Percentiles rank a stretch among this genome's conserved stretches.
phyloP scores from a whole-genome alignment of 176 grass and related monocot genomes.

The Ananas comosus region DNA sequence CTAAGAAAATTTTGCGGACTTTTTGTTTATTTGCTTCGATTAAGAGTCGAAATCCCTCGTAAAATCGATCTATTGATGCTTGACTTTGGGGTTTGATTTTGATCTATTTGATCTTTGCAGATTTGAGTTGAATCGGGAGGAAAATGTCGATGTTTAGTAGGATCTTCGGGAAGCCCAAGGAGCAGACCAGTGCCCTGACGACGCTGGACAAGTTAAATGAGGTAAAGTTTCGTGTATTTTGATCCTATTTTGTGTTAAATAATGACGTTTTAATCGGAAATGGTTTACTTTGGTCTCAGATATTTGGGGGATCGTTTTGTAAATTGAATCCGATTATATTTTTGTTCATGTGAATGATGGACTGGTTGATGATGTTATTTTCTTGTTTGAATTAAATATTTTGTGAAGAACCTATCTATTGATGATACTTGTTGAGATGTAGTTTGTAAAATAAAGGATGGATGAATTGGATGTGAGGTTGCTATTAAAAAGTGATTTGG shows the following conservation, averaged over 20 bases:
- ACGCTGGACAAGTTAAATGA: constrained; percentile 96
- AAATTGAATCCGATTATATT: neutral
- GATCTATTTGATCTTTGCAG: no score
- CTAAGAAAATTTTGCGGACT: no score
- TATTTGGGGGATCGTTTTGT: neutral
- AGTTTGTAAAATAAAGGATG: no score
- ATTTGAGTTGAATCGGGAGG: no score
- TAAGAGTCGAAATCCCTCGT: no score
- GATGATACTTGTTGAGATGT: no score
- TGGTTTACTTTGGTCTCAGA: neutral
- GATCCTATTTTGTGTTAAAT: neutral
- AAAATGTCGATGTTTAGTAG: constrained; percentile 58
- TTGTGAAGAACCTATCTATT: no score
- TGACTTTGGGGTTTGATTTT: no score
- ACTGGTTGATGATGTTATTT: neutral
- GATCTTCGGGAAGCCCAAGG: constrained; percentile 96
- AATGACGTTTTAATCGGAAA: neutral
- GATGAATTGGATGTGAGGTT: no score
- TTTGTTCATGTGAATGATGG: neutral
- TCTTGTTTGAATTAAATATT: neutral
- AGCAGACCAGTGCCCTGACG: constrained; percentile 75
- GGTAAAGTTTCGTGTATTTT: constrained; percentile 29
- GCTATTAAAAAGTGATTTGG: no score
- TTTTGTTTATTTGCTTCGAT: no score
- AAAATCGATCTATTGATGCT: no score